Evolutionary conservation across 2,329 filamentous ascomycete species (phyloP), one percentile per base, ranked within the genome.

Genomic region (Hysterium pulicare): DNA sequence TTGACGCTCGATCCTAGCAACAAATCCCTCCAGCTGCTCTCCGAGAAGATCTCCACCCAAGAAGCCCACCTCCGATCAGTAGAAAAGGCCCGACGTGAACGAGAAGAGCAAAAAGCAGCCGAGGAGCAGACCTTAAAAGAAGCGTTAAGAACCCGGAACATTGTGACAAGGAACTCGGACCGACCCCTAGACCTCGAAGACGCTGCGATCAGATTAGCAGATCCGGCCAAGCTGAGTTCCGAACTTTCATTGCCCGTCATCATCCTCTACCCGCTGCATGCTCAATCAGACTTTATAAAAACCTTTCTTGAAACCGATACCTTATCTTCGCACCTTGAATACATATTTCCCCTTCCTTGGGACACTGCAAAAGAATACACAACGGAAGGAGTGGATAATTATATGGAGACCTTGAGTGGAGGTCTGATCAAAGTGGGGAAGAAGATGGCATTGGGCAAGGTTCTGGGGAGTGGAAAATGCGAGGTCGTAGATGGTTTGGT

Each of bases 211-310:
- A 70, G 74, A 41, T 79, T 97, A 5, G 76, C 83, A 2, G 83
- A 94, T 57, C 79, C 86, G 15, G 72, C 87, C 20, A 86, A 93
- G 50, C 81, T 87, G 4, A 76, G 76, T 19, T 90, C 85, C 51
- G 74, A 76, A 0, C 75, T 98, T 1, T 75, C 74, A 3, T 87
- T 96, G 58, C 93, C 93, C 0, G 77, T 85, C 0, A 76, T 97
- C 47, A 71, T 98, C 42, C 74, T 98, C 42, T 98, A 98, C 65
- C 91, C 93, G 4, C 72, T 84, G 50, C 77, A 88, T 47, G 75
- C 85, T 35, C 83, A 97, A 72, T 86, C 82, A 1, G 93, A 98
- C 66, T 93, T 98, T 57, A 79, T 98, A 68, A 95, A 95, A 71
- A 80, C 81, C 0, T 93, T 95, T 56, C 76, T 77, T 40, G 93